phyloP scores from a whole-genome alignment of 495 filamentous ascomycete genomes.

The Daldinia decipiens region DNA sequence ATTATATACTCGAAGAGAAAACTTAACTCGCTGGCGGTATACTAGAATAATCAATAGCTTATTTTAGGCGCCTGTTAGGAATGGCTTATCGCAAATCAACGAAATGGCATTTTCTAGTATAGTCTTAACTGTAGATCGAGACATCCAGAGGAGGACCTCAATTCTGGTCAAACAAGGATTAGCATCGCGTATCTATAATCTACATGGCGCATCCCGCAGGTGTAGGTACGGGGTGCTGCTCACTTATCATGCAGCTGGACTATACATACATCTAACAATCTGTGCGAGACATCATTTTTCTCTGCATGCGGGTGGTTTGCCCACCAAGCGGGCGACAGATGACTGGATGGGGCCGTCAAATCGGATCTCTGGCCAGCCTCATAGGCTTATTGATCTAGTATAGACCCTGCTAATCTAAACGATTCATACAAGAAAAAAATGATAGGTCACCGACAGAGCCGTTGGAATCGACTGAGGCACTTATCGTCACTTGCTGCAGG shows the following conservation, averaged over 20 bases:
- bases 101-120: not conserved
- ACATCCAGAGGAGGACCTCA: constrained; percentile 1
- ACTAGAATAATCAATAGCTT: not conserved
- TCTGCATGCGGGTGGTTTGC: constrained; percentile 38
- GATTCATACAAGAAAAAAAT: constrained; percentile 25
- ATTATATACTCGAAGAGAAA: constrained; percentile 7
- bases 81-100: not conserved
- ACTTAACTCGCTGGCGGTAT: not conserved
- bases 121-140: not conserved
- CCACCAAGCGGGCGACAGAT: constrained; percentile 20
- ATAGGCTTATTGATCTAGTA: constrained; percentile 30
- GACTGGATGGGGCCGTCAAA: constrained; percentile 21
- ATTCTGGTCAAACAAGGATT: constrained; percentile 20
- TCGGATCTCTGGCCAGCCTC: constrained; percentile 33
- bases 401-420: constrained; percentile 22
- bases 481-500: constrained; percentile 7
- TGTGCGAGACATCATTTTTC: constrained; percentile 37
- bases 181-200: constrained; percentile 40
- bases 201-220: constrained; percentile 26
- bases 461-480: constrained; percentile 25
- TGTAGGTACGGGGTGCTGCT: constrained; percentile 24
- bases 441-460: constrained; percentile 31
- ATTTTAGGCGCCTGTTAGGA: not conserved
- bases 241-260: constrained; percentile 22
- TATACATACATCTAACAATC: constrained; percentile 20